These are phyloP conservation scores for Dothistroma septosporum DNA, from an alignment of 2,329 filamentous ascomycete species.

Conservation along the genomic window DNA sequence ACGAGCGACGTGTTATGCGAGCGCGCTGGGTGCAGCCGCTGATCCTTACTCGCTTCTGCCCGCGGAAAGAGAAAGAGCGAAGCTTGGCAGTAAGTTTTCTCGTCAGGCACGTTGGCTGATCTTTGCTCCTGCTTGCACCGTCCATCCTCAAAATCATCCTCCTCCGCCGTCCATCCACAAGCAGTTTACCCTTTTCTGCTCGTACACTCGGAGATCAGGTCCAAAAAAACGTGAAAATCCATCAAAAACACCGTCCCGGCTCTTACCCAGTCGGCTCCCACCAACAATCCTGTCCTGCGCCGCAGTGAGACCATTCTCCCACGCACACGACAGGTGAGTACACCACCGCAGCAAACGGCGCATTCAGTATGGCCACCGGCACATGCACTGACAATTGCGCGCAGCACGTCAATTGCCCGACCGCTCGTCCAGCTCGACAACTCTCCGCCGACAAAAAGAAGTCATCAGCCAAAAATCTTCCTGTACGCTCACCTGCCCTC, in stretches of 20 bases:
- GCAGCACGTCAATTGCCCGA: conserved; percentile 12
- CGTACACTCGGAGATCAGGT: conserved; percentile 23
- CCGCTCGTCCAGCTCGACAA: conserved; percentile 6
- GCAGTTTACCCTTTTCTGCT: conserved; percentile 13
- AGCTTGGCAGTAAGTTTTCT: neutral
- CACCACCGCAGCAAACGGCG: conserved; percentile 4
- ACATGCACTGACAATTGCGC: neutral
- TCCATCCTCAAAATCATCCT: conserved; percentile 8
- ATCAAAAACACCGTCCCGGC: conserved; percentile 28
- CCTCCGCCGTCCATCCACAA: conserved; percentile 7
- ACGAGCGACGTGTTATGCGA: neutral
- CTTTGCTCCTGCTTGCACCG: conserved; percentile 4
- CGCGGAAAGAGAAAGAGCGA: neutral
- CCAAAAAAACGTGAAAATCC: conserved; percentile 40
- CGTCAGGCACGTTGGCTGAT: conserved; percentile 4
- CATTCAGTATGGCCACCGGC: neutral
- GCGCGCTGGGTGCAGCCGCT: neutral
- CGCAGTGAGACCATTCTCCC: neutral
- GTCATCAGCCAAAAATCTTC: conserved; percentile 1
- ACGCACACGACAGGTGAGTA: conserved; percentile 10
- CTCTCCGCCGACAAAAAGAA: conserved; percentile 2
- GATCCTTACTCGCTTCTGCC: neutral
- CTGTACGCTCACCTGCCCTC: conserved; percentile 1
- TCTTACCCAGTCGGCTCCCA: conserved; percentile 23
- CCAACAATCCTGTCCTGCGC: conserved; percentile 5